Base-by-base conservation (phyloP, 192 early-diverging fungal species). In the Backusella tuberculispora region DNA sequence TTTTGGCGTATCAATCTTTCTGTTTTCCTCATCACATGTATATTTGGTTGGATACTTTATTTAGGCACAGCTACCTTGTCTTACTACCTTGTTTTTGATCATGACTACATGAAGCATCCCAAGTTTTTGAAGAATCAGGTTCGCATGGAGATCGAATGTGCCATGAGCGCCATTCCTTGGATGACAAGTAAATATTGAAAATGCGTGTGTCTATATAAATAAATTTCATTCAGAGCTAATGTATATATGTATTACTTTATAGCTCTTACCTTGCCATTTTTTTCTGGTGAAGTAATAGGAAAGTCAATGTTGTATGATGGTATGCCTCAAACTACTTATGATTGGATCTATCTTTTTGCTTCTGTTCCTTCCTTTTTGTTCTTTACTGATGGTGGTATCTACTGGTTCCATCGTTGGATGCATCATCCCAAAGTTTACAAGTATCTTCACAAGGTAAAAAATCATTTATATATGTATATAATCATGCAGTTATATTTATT, bases 341-440 rank as follows among this genome's bases (percentile, higher is more conserved):
- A 93, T 5, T 94, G 91, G 87, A 70, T 85, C 34, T 97, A 96
- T 76, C 75, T 93, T 48, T 63, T 90, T 3, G 17, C 92, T 3
- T 92, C 90, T 56, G 74, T 94, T 13, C 69, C 85, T 34, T 64
- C 80, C 76, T 99, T 98, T 82, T 87, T 99, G 71, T 72, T 95
- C 79, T 97, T 98, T 70, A 98, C 96, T 15, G 98, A 99, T 75
- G 94, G 90, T 80, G 86, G 92, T 68, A 95, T 99, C 71, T 99
- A 99, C 83, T 99, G 96, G 96, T 91, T 97, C 67, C 98, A 99
- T 81, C 94, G 98, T 19, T 88, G 86, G 71, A 87, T 95, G 77
- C 96, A 99, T 79, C 94, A 97, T 74, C 98, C 96, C 53, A 66
- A 83, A 44, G 76, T 99, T 48, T 99, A 99, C 78, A 91, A 92